phyloP scores from a whole-genome alignment of 495 filamentous ascomycete genomes.

The Penicillium atrosanguineum region DNA sequence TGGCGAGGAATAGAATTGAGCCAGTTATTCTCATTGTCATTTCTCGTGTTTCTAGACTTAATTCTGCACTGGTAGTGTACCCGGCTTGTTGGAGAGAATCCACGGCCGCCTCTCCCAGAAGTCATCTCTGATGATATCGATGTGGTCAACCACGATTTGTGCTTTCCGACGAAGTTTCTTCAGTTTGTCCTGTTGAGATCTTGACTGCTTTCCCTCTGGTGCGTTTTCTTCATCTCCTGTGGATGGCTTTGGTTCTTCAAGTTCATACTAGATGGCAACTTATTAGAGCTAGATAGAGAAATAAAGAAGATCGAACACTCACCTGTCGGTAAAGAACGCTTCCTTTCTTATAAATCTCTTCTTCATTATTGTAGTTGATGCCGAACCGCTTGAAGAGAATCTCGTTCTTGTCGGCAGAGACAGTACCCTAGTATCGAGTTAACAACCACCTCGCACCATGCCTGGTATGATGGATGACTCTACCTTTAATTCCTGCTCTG shows the following conservation, averaged over 20 bases:
- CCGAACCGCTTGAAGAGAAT: slow-evolving; percentile 85
- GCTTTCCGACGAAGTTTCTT: slow-evolving; percentile 74
- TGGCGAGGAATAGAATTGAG: slow-evolving; percentile 11
- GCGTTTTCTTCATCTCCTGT: slow-evolving; percentile 8
- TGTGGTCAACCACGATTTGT: slow-evolving; percentile 72
- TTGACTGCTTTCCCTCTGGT: slow-evolving; percentile 51
- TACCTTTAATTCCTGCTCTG: slow-evolving; percentile 75
- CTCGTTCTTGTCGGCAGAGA: slow-evolving; percentile 89
- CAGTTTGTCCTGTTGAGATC: slow-evolving; percentile 74
- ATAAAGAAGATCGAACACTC: slow-evolving; percentile 20
- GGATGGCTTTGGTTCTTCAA: slow-evolving; percentile 30
- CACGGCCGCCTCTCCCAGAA: slow-evolving; percentile 89
- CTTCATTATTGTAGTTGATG: slow-evolving; percentile 97
- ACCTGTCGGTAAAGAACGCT: slow-evolving; percentile 86
- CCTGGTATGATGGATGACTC: background rate
- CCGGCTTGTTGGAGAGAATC: slow-evolving; percentile 74
- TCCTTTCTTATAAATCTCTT: slow-evolving; percentile 88
- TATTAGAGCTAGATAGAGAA: slow-evolving; percentile 8
- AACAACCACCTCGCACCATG: background rate
- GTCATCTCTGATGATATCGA: slow-evolving; percentile 90
- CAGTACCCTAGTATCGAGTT: slow-evolving; percentile 59
- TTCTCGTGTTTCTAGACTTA: slow-evolving; percentile 19
- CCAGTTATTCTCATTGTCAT: background rate
- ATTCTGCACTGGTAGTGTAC: slow-evolving; percentile 58
- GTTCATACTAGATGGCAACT: slow-evolving; percentile 32